Evolutionary conservation across 257 asterid species (phyloP), one percentile per base, ranked within the genome.

Genomic region (Lantana camara): DNA sequence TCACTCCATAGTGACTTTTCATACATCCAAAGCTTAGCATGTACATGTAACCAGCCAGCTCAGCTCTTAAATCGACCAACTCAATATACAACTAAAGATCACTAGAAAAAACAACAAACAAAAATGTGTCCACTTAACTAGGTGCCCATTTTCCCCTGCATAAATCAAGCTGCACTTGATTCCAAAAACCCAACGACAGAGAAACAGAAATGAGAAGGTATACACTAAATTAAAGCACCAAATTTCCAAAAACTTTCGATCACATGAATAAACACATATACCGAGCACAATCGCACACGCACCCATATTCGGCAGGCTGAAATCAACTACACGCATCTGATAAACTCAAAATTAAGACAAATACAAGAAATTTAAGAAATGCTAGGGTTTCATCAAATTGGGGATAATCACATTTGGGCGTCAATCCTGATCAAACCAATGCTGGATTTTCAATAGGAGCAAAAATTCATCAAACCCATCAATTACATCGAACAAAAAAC

Each of bases 371-470:
- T 27, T 19, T 23, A n/a, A 2, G 46, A 46, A 2, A 37, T 23
- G 16, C 71, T 75, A 75, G 82, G 83, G 83, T 67, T 77, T 73
- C 67, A 64, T 44, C 67, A 49, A 77, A 54, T 77, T 77, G 61
- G 83, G 79, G 80, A 17, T 61, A 72, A 65, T 30, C 61, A 27
- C 53, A 70, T 50, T 70, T 63, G 67, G 54, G 67, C 74, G 40
- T 59, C 42, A 67, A 42, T 57, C 45, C 44, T 14, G 21, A 63
- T 38, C 70, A 73, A 46, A 60, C 24, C 32, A 57, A 57, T 35
- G 42, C 23, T 17, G 54, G 46, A 42, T 67, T 62, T 30, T 42
- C 72, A 70, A 67, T 73, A 69, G 66, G 40, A 52, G 41, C n/a
- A 58, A 57, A 66, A 3, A 14, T 0, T 49, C 38, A 52, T 57